Percentiles rank a stretch among this genome's conserved stretches.
phyloP scores from a whole-genome alignment of 2,329 filamentous ascomycete genomes.

The Gaeumannomyces tritici region DNA sequence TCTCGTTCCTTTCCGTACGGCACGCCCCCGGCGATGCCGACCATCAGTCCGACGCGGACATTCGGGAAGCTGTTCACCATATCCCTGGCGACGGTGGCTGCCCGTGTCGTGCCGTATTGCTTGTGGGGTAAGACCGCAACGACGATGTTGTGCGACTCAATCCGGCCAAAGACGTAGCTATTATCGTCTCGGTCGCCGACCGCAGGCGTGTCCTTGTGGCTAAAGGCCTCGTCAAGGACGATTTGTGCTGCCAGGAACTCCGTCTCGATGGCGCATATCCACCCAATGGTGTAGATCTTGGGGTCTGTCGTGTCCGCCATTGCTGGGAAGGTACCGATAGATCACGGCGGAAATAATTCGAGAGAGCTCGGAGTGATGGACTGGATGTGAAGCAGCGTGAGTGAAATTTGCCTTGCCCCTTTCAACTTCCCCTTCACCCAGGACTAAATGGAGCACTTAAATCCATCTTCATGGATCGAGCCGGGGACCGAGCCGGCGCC shows the following conservation, averaged over 20 bases:
- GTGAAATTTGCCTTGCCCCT: no score
- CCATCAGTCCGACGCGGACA: conserved; percentile 20
- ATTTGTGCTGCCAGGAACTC: background rate
- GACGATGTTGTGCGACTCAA: conserved; percentile 24
- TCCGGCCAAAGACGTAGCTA: conserved; percentile 21
- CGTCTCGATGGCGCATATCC: background rate
- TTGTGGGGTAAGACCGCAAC: conserved; percentile 18
- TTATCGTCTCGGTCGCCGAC: conserved; percentile 14
- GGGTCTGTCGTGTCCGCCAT: background rate
- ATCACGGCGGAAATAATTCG: background rate
- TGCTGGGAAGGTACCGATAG: background rate
- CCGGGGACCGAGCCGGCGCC: no score
- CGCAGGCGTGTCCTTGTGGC: background rate
- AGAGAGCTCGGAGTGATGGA: no score
- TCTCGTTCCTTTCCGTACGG: conserved; percentile 20
- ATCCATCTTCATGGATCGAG: no score
- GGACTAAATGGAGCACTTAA: no score
- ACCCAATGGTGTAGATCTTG: background rate
- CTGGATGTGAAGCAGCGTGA: no score
- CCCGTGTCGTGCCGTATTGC: conserved; percentile 14
- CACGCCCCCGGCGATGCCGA: conserved; percentile 24
- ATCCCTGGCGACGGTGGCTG: conserved; percentile 15
- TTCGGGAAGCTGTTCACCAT: conserved; percentile 20
- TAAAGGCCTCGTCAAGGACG: background rate
- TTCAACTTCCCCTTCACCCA: no score